These are phyloP conservation scores for Hyaloscypha hepaticicola DNA, from an alignment of 495 filamentous ascomycete species.

Conservation along the genomic window DNA sequence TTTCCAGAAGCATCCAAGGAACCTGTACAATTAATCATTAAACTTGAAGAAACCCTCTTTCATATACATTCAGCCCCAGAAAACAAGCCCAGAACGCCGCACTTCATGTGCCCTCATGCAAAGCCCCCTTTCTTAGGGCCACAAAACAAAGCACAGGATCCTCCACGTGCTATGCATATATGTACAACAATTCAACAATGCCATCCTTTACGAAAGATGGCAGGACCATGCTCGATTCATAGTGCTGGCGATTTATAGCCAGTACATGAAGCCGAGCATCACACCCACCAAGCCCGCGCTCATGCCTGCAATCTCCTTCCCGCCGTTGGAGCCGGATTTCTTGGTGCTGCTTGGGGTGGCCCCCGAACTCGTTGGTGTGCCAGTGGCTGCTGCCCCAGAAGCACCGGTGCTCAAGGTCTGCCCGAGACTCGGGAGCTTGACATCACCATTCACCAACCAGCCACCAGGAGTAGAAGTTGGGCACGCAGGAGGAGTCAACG, in stretches of 20 bases:
- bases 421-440: slow-evolving; percentile 67
- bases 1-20: too few relatives aligned
- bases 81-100: neutral
- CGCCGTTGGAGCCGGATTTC: slow-evolving; percentile 35
- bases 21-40: neutral
- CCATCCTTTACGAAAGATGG: slow-evolving; percentile 2
- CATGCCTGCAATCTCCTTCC: slow-evolving; percentile 54
- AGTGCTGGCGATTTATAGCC: slow-evolving; percentile 38
- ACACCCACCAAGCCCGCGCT: slow-evolving; percentile 49
- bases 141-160: neutral
- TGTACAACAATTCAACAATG: slow-evolving; percentile 8
- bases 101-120: neutral
- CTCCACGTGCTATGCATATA: slow-evolving; percentile 8
- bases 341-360: slow-evolving; percentile 20
- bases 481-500: slow-evolving; percentile 64
- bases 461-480: slow-evolving; percentile 65
- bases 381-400: neutral
- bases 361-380: slow-evolving; percentile 3
- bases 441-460: slow-evolving; percentile 71
- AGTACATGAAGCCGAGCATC: slow-evolving; percentile 53
- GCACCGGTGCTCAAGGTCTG: slow-evolving; percentile 39
- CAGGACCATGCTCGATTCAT: neutral
- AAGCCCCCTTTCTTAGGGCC: neutral
- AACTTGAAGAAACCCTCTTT: neutral
- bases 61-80: too few relatives aligned